A percentile compares a stretch with the other conserved stretches of the same genome.
phyloP scores from a whole-genome alignment of 2,329 filamentous ascomycete species.

The Didymella arachidicola region DNA sequence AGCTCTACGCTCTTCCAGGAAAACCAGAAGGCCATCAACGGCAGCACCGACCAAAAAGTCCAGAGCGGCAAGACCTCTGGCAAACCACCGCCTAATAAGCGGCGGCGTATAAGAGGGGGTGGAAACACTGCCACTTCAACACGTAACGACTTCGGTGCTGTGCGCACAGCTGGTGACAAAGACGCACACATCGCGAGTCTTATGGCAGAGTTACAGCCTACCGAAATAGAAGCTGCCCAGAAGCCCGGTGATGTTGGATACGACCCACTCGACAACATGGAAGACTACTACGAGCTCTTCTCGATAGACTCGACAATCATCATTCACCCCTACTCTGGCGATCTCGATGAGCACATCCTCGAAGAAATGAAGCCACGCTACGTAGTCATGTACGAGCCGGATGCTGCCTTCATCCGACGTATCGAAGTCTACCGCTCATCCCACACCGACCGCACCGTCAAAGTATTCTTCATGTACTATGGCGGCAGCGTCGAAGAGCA shows the following conservation, averaged over 20 bases:
- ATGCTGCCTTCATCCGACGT: conserved; percentile 89
- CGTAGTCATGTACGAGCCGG: conserved; percentile 98
- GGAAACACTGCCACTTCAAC: conserved; percentile 67
- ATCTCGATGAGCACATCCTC: conserved; percentile 94
- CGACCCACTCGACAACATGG: conserved; percentile 89
- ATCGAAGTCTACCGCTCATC: conserved; percentile 97
- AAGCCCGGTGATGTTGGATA: conserved; percentile 74
- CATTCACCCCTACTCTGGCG: conserved; percentile 91
- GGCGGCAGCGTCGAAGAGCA: conserved; percentile 95
- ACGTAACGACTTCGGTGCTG: conserved; percentile 75
- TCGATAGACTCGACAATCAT: conserved; percentile 89
- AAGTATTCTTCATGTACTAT: conserved; percentile 97
- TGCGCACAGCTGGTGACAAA: conserved; percentile 80
- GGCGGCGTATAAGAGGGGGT: conserved; percentile 83
- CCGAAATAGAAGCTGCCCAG: conserved; percentile 75
- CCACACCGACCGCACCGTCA: conserved; percentile 85
- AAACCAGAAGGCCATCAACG: conserved; percentile 78
- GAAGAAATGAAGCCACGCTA: conserved; percentile 93
- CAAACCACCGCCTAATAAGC: conserved; percentile 81
- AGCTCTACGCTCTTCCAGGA: conserved; percentile 80
- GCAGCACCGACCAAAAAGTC: conserved; percentile 66
- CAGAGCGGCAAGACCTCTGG: conserved; percentile 59
- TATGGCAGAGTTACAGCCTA: conserved; percentile 83
- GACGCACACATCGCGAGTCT: conserved; percentile 82
- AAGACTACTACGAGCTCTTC: conserved; percentile 89